phyloP scores from a whole-genome alignment of 2,329 filamentous ascomycete species.

The Cephalotrichum gorgonifer region DNA sequence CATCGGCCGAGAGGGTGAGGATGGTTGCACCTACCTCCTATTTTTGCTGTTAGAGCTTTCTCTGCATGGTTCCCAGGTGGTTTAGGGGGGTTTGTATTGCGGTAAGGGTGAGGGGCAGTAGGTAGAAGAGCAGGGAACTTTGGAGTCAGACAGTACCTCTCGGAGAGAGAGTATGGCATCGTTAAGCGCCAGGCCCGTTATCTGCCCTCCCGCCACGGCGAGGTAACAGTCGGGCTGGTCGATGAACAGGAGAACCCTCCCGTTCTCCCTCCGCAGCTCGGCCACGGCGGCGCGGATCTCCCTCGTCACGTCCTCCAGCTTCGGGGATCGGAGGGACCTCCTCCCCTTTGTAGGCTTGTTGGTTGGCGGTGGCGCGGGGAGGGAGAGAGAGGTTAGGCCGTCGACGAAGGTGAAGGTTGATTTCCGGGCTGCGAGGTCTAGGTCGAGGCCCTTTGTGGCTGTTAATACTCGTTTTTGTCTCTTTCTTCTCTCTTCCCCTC shows the following conservation, averaged over 20 bases:
- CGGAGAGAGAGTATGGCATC: constrained; percentile 49
- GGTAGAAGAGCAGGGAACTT: too few relatives aligned
- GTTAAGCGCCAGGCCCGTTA: constrained; percentile 34
- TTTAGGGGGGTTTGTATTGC: too few relatives aligned
- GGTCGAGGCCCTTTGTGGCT: constrained; percentile 52
- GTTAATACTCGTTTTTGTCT: not conserved
- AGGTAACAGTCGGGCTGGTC: constrained; percentile 58
- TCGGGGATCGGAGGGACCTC: constrained; percentile 7
- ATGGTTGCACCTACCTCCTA: constrained; percentile 56
- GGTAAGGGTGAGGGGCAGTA: too few relatives aligned
- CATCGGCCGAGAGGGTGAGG: constrained; percentile 61
- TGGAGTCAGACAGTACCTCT: constrained; percentile 40
- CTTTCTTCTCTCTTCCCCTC: too few relatives aligned
- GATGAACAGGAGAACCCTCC: constrained; percentile 47
- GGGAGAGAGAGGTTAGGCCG: constrained; percentile 53
- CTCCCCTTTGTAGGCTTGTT: constrained; percentile 7
- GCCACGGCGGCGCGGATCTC: constrained; percentile 28
- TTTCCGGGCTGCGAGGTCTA: constrained; percentile 46
- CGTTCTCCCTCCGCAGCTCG: constrained; percentile 17
- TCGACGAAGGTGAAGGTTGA: constrained; percentile 65
- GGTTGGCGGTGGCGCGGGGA: constrained; percentile 3
- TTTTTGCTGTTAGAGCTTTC: not conserved
- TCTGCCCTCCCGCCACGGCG: constrained; percentile 31
- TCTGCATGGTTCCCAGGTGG: not conserved
- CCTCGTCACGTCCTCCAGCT: constrained; percentile 23